Evolutionary conservation across 1,139 yeast genomes (phyloP), one percentile per base, ranked within the genome.

Genomic region (Yarrowia galli): DNA sequence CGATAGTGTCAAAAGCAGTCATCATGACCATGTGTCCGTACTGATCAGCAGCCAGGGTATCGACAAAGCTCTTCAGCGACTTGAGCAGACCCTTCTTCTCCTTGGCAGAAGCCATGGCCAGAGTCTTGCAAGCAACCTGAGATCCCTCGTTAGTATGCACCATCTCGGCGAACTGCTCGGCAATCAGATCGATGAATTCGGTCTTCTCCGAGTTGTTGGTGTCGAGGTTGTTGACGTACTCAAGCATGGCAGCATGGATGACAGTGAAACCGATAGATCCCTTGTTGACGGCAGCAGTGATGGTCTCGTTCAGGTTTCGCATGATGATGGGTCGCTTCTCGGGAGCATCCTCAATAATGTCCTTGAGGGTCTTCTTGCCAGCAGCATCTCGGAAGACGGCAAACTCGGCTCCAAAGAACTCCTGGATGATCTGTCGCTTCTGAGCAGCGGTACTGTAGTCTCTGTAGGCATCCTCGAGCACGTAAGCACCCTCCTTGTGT

Each of bases 401-500:
- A 76, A 89, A 93, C 79, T 92, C 97, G n/a, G 97, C 86, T 68
- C 98, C 98, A 91, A 97, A 95, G 77, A 95, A 95, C 79, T 95
- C 98, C 78, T 96, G 87, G 72, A 95, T 86, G 89, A 95, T 92
- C 79, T 92, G 97, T 68, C 87, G 86, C 78, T 87, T 91, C 79
- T 95, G 98, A 71, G 88, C 91, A 54, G 89, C 85, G 36, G 92
- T 87, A 6, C 97, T 86, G 78, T 93, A 95, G 72, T 92, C 86
- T 36, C 92, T 91, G 77, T 84, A 95, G 74, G 92, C 84, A 82
- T 95, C 99, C 80, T 95, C 98, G 71, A 93, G 93, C 49, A 95
- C 98, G 75, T 95, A 92, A n/a, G 98, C 98, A 80, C 98, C 99
- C 83, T 95, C 98, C 80, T 89, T 89, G 79, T 95, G 98, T 83